Base-by-base conservation (phyloP, 148 eudicot genomes). In the Pouteria glomerata region DNA sequence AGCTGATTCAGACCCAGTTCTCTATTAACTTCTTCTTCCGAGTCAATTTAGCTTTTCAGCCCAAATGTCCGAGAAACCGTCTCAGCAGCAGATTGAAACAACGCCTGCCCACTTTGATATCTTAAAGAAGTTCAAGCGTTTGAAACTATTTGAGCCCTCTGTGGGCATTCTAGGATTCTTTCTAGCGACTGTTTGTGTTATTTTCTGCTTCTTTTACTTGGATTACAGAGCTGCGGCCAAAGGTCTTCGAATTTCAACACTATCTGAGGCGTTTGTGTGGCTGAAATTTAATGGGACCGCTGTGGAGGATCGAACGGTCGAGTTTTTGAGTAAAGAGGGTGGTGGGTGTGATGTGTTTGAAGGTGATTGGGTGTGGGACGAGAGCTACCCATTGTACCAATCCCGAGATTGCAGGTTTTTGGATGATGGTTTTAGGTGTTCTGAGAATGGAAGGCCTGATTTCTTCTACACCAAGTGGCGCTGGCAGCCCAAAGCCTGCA, bases 301-400 rank as follows among this genome's bases (percentile, higher is more conserved):
- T 37, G 75, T 14, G 23, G 63, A 52, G 27, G 70, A 60, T 30
- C 55, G 68, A 59, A 77, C 37, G 42, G 60, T 76, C 60, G 84
- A 82, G 74, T 85, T 75, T 53, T 73, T 82, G 75, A 76, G 77
- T 53, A 79, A 73, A 48, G 23, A 52, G 21, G 76, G 78, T 44
- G 80, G 70, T 57, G 80, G 65, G 35, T 95, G 98, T 86, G 93
- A 95, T 70, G 77, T 86, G 69, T 95, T 85, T 74, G 86, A 84
- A 34, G 98, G 98, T 61, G 89, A 89, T 69, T 95, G 98, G 98
- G 85, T 91, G 24, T 91, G 96, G 96, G 98, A 95, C 81, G 92
- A 95, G 35, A 84, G 52, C 5, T 86, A 91, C 74, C 98, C 97
- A 16, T 67, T 91, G 74, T 95, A 95, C 78, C 79, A 86, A 52